Conservation (phyloP, 2,329 filamentous ascomycete species). For the Fusarium acutatum region DNA sequence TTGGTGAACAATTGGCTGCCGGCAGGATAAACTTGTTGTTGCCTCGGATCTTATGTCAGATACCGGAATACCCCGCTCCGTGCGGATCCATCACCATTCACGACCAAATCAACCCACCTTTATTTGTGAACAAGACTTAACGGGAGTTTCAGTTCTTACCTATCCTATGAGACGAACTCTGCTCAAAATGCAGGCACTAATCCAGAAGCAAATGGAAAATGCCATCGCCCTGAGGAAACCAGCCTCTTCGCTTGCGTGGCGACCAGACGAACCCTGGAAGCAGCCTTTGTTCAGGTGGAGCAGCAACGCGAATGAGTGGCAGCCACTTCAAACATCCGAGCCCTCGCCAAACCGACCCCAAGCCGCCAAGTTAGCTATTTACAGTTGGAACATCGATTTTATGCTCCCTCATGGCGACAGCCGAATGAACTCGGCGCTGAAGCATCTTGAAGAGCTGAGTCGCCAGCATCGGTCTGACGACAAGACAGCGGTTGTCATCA, state of each 20-base stretch:
- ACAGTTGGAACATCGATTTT: slow-evolving; percentile 51
- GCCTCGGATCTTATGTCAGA: neutral
- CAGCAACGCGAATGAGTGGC: neutral
- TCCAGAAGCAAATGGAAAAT: neutral
- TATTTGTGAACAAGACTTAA: rapidly evolving
- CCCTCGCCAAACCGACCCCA: neutral
- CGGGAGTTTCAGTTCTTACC: rapidly evolving
- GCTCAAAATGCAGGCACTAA: neutral
- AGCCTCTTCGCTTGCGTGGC: neutral
- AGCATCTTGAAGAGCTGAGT: slow-evolving; percentile 35
- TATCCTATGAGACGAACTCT: neutral
- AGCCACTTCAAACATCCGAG: neutral
- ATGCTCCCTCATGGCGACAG: slow-evolving; percentile 44
- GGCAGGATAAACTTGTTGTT: neutral
- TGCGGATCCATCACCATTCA: too few relatives aligned
- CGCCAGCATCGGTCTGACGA: neutral
- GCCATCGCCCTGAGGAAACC: neutral
- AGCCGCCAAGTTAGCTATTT: slow-evolving; percentile 41
- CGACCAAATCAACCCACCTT: too few relatives aligned
- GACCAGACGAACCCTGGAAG: neutral
- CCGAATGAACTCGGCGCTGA: slow-evolving; percentile 46
- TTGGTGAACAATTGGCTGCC: neutral
- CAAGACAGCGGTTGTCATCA: slow-evolving; percentile 50
- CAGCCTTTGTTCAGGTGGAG: neutral
- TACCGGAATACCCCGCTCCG: neutral